Base-by-base conservation (phyloP, 1,284 basidiomycete species). In the Flammula alnicola region DNA sequence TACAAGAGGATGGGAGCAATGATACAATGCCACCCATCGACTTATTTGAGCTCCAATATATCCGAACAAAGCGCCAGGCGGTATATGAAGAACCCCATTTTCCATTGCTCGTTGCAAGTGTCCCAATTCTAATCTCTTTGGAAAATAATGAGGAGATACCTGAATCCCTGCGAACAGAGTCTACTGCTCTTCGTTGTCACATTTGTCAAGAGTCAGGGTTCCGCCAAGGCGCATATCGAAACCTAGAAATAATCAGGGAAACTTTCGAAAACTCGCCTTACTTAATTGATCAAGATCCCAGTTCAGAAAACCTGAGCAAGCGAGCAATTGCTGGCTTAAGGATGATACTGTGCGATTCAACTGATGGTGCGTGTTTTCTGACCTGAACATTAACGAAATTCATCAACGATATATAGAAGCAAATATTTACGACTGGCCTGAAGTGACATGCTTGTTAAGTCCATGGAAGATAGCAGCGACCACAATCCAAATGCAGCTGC, bases 381-480 rank as follows among this genome's bases (percentile, higher is more conserved):
- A 46, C 7, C 4, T 39, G 6, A 50, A 17, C 23, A 12, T 23
- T 9, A 41, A 27, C 26, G 16, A n/a, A 14, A 35, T 17, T 25
- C 16, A 23, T 5, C 48, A 22, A 36, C 39, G 14, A 5, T 10
- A 19, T 43, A 55, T 63, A 59, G 63, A 68, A 61, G 77, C 79
- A n/a, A 79, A 80, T 30, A 68, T 80, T 14, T 76, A 78, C 19
- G 79, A 81, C 37, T 86, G 83, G 76, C 77, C 81, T 11, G 73
- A 79, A 47, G 77, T 84, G 5, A 80, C 80, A 0, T 81, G 78
- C 17, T 72, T 85, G 30, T 73, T 91, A 19, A 90, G 86, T 52
- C 89, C 88, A 0, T 92, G 89, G 88, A 88, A 88, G 61, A 79
- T 91, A 27, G 81, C 85, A 12, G 86, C 86, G 2, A 90, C 90